Evolutionary conservation across 2,329 filamentous ascomycete species (phyloP), one percentile per base, ranked within the genome.

Genomic region (Ascochyta pisi): DNA sequence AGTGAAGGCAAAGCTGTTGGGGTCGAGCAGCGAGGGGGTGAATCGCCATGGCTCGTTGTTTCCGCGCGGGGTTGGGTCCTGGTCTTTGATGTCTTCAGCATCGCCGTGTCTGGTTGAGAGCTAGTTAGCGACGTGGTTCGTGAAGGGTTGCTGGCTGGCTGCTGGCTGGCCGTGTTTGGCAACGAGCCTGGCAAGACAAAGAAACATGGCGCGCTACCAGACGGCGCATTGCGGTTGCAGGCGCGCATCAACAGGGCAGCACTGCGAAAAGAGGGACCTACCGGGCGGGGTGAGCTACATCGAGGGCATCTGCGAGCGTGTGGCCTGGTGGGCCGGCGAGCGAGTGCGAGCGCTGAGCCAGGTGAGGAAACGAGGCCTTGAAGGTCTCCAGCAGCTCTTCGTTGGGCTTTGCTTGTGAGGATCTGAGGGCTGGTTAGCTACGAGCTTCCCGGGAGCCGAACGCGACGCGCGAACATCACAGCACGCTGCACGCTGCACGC

Each of bases 21-120:
- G 87, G 71, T 98, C 94, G 71, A 98, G 84, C 54, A 96, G 81
- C 22, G 92, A 95, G 4, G 93, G 92, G 2, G 93, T 96, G 70
- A 96, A 92, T 63, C 90, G 86, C 88, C 93, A 95, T 66, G 85
- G 87, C 65, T 97, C 92, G 68, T 89, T 87, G 38, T 89, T 85
- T 16, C 88, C 89, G 73, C 90, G 86, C 5, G 92, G 91, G 3
- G 91, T 96, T 19, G 90, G 89, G 70, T 96, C 92, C 69, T 90
- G 86, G 76, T 95, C 90, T 73, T 91, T 91, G 61, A 85, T 76
- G 54, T 81, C 79, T 34, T 82, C 77, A 39, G 77, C 73, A 44
- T 81, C 79, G 63, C 76, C 78, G 41, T 77, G 73, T 62, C 80
- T 83, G 67, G 29, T 60, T 40, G 57, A 50, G 15, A 44, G 22